Evolutionary conservation across 2,329 filamentous ascomycete species (phyloP), one percentile per base, ranked within the genome.

Genomic region (Talaromyces marneffei): DNA sequence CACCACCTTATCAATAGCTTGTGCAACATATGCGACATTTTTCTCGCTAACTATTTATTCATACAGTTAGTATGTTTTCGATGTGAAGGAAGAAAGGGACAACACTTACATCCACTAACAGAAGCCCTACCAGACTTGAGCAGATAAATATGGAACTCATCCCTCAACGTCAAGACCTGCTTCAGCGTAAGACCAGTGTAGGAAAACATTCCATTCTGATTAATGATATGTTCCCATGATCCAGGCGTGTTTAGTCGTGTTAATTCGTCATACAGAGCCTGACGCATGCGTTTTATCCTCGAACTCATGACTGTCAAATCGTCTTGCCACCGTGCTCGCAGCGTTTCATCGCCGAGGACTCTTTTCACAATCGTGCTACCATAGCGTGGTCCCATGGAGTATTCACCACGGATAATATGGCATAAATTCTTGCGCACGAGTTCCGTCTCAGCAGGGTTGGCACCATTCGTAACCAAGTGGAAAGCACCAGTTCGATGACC

Each of bases 191-290:
- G 72, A 2, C 80, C 81, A 4, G 79, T 79, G 65, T 94, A 97
- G 74, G 89, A 93, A 80, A 97, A 97, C 93, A 97, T 97, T 79
- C 93, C 93, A 70, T 72, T 75, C 72, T 76, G 93, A 70, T 96
- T 90, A 53, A 92, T 94, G 74, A 97, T 96, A 79, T 97, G 93
- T 74, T 93, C 92, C 93, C 94, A 97, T n/a, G 86, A 90, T 39
- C 93, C 93, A 0, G 93, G 93, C 0, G 93, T 96, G 59, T 85
- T 84, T 59, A 95, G 82, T 71, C 88, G 85, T 76, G 96, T 91
- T 9, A 97, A 85, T 80, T 93, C 92, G 59, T 80, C 78, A 63
- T 91, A 86, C 64, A 97, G 81, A 3, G 84, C 86, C 72, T 86
- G 85, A 67, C 93, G 89, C 93, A 97, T 97, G 67, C 83, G 82